Base-by-base conservation (phyloP, 2,329 filamentous ascomycete species). In the Emydomyces testavorans region DNA sequence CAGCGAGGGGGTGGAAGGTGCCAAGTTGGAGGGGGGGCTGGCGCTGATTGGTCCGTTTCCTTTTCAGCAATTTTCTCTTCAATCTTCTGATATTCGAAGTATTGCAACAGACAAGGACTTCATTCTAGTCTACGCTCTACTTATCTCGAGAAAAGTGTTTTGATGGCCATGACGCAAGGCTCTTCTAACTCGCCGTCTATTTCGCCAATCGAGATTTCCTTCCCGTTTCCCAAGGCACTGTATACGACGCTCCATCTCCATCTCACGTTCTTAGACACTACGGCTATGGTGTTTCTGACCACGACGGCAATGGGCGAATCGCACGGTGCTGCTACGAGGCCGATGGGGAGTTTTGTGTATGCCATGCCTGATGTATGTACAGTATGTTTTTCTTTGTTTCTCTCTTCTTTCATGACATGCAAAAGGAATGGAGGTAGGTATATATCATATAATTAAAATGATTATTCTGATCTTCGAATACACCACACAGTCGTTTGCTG, bases 271-370 rank as follows among this genome's bases (percentile, higher is more conserved):
- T 65, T 76, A 49, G 63, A 67, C 4, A 73, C 71, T 21, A 76
- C 72, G 40, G 60, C 73, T 8, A 68, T 78, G 36, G 65, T 80
- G 8, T 79, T 80, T 60, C 64, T 81, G 37, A 72, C 75, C 3
- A 78, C 73, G 0, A 74, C 74, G 6, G 67, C 70, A 1, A 59
- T 70, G 1, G 75, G 65, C 2, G 64, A 70, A 35, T 63, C 62
- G 16, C 57, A 59, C 0, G 59, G 59, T 8, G 58, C n/a, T n/a
- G n/a, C 59, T 43, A 58, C 62, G 26, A 68, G 76, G 34, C 70
- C 76, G 42, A 75, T 96, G 66, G 90, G 92, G 2, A 94, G 87
- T 42, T 90, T 96, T 61, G 85, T 96, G 38, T 96, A 94, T 62
- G 85, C 89, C 2, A 78, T 98, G 63, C 90, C 92, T 13, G 84